Conservation (phyloP, 225 moss, liverwort and hornwort genomes). For the Straminergon stramineum region DNA sequence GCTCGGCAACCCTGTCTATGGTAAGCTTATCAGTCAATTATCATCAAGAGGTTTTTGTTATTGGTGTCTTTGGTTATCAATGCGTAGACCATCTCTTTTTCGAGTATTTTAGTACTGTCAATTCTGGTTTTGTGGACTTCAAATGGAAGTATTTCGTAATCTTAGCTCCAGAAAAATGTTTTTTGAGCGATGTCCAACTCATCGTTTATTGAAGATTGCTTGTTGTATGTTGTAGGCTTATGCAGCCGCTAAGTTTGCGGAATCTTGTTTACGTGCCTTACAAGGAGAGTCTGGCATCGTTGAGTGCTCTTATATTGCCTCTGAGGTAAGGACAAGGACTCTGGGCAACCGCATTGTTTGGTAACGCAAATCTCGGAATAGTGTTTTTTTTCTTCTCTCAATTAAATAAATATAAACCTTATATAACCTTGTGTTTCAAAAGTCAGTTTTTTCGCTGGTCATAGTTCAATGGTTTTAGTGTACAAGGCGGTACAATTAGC, state of each 20-base stretch:
- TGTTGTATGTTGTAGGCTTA: constrained; percentile 54
- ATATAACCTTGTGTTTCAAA: background rate
- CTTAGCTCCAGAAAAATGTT: background rate
- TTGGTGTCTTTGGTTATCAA: background rate
- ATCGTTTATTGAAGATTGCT: background rate
- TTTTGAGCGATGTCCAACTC: background rate
- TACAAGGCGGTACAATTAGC: background rate
- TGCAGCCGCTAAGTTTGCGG: constrained; percentile 94
- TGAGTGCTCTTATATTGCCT: constrained; percentile 86
- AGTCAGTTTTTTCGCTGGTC: background rate
- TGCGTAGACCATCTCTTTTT: background rate
- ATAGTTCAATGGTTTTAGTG: background rate
- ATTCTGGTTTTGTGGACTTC: background rate
- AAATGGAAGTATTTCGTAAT: background rate
- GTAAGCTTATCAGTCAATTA: constrained; percentile 18
- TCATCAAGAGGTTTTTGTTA: background rate
- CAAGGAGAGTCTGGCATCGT: constrained; percentile 70
- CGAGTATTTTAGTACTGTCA: background rate
- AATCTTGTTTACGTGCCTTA: constrained; percentile 63
- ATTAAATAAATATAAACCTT: background rate
- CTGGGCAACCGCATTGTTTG: background rate
- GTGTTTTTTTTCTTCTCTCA: background rate
- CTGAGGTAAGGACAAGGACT: constrained; percentile 42
- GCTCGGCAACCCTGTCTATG: constrained; percentile 98
- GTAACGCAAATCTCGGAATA: background rate